phyloP scores from a whole-genome alignment of 2,329 filamentous ascomycete genomes.

The Colletotrichum sp. region DNA sequence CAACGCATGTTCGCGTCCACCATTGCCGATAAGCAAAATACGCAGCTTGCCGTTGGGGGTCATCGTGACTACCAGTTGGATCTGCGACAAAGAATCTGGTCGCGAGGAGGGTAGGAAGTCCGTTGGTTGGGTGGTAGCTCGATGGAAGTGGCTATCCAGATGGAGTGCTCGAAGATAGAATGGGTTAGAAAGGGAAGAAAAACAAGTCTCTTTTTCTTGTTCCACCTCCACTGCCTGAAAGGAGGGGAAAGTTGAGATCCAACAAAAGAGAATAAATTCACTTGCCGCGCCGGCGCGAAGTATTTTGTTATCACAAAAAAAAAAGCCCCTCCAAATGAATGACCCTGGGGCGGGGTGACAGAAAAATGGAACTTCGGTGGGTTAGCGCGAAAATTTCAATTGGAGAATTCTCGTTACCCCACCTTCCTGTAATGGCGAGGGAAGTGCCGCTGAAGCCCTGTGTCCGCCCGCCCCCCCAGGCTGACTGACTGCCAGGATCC shows the following conservation, averaged over 20 bases:
- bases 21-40: conserved; percentile 74
- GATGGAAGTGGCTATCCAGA: not conserved
- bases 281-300: conserved; percentile 4
- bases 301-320: not conserved
- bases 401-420: not conserved
- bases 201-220: not conserved
- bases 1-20: conserved; percentile 77
- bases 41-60: conserved; percentile 7
- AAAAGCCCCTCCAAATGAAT: conserved; percentile 9
- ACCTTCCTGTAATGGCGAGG: not conserved
- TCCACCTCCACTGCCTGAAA: not conserved
- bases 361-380: not conserved
- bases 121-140: not conserved
- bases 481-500: not conserved
- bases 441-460: not conserved
- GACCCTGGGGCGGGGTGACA: conserved; percentile 4
- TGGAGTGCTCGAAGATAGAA: not conserved
- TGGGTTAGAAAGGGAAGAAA: not conserved
- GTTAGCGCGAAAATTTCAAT: conserved; percentile 13
- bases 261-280: not conserved
- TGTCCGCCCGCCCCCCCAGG: not conserved
- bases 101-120: not conserved
- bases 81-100: not conserved
- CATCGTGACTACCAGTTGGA: not conserved
- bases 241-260: not conserved